phyloP scores from a whole-genome alignment of 495 filamentous ascomycete genomes.

The Elaphomyces granulatus region DNA sequence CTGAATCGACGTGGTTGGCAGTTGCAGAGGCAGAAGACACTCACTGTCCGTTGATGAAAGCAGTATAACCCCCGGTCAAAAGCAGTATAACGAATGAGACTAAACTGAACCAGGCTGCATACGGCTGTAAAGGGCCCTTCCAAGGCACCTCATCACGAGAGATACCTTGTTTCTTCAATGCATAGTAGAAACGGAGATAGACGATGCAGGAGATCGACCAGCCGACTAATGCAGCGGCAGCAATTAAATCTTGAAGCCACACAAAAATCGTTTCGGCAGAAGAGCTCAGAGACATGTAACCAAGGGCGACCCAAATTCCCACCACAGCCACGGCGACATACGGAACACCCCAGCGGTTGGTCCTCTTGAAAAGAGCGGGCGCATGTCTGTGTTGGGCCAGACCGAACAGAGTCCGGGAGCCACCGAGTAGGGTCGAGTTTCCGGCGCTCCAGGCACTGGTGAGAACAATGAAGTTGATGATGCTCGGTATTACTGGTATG shows the following conservation, averaged over 20 bases:
- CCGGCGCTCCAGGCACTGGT: slow-evolving; percentile 52
- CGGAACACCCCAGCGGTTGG: slow-evolving; percentile 22
- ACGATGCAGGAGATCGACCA: slow-evolving; percentile 40
- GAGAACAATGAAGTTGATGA: slow-evolving; percentile 60
- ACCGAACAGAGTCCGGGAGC: slow-evolving; percentile 38
- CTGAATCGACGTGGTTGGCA: slow-evolving; percentile 3
- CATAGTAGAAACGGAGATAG: slow-evolving; percentile 42
- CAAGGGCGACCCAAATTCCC: slow-evolving; percentile 10
- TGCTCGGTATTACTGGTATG: slow-evolving; percentile 39
- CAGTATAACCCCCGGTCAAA: slow-evolving; percentile 44
- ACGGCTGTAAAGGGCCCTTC: slow-evolving; percentile 33
- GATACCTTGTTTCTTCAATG: slow-evolving; percentile 32
- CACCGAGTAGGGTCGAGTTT: slow-evolving; percentile 42
- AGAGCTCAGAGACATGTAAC: slow-evolving; percentile 13
- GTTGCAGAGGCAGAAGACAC: slow-evolving; percentile 10
- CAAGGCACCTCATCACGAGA: slow-evolving; percentile 29
- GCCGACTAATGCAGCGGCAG: slow-evolving; percentile 34
- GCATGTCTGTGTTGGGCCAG: slow-evolving; percentile 23
- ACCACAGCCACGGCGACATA: slow-evolving; percentile 18
- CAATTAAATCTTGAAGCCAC: slow-evolving; percentile 42
- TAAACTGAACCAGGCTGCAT: slow-evolving; percentile 30
- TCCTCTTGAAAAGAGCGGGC: slow-evolving; percentile 18
- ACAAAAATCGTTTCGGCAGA: slow-evolving; percentile 12
- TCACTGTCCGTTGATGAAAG: slow-evolving; percentile 37
- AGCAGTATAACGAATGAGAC: slow-evolving; percentile 32